Conservation (phyloP, 768 basidiomycete species). For the Kwoniella sp. region DNA sequence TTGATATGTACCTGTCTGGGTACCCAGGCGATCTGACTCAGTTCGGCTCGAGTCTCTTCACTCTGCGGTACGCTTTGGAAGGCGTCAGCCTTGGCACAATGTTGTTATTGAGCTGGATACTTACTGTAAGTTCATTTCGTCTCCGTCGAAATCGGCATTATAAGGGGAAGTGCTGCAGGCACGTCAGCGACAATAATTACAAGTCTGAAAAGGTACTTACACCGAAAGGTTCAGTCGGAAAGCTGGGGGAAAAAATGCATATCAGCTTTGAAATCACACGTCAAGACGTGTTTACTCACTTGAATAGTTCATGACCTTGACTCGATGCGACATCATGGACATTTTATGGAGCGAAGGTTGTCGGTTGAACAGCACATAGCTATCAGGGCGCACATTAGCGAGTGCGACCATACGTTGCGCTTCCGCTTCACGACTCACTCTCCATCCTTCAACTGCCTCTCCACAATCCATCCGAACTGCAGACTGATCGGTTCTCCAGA, state of each 20-base stretch:
- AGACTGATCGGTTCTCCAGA: constrained; percentile 83
- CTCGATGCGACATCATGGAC: constrained; percentile 99
- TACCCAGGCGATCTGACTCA: constrained; percentile 98
- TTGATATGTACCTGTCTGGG: constrained; percentile 73
- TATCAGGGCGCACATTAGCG: too few relatives aligned
- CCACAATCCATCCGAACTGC: constrained; percentile 98
- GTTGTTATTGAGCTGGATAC: background rate
- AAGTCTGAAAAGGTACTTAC: constrained; percentile 61
- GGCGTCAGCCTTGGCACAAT: background rate
- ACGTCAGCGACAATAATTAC: constrained; percentile 32
- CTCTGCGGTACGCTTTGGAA: constrained; percentile 85
- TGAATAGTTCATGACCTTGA: constrained; percentile 96
- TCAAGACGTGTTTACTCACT: too few relatives aligned
- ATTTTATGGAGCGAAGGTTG: constrained; percentile 98
- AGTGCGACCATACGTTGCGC: too few relatives aligned
- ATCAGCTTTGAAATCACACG: too few relatives aligned
- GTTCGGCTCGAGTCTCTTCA: constrained; percentile 95
- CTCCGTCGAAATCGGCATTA: constrained; percentile 99
- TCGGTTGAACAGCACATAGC: constrained; percentile 93
- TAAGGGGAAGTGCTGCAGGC: constrained; percentile 83
- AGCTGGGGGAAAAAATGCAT: constrained; percentile 61
- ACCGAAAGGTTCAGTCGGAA: constrained; percentile 98
- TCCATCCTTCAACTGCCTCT: constrained; percentile 95
- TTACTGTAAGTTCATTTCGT: constrained; percentile 99
- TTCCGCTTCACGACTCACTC: constrained; percentile 78